These are phyloP conservation scores for Xylogone sp. DNA, from an alignment of 2,329 filamentous ascomycete genomes.

Conservation along the genomic window DNA sequence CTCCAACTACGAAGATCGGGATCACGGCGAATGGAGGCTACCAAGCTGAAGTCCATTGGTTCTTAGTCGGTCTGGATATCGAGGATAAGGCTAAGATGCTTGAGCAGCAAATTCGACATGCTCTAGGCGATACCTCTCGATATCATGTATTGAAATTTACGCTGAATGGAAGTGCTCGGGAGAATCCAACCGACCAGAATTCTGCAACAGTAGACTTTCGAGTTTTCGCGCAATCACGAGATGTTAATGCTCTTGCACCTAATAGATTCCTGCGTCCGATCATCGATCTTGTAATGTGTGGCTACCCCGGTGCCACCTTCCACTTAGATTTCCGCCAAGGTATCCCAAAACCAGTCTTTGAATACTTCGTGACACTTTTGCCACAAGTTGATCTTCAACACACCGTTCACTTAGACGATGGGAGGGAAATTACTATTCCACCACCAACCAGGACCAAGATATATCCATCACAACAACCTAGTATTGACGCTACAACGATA, in stretches of 20 bases:
- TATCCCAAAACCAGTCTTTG: conserved; percentile 23
- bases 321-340: conserved; percentile 34
- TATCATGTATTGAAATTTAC: conserved; percentile 31
- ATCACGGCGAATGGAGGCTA: conserved; percentile 39
- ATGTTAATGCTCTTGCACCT: conserved; percentile 26
- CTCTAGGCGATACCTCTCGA: conserved; percentile 26
- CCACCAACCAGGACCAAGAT: conserved; percentile 3
- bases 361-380: conserved; percentile 22
- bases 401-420: conserved; percentile 14
- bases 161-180: conserved; percentile 31
- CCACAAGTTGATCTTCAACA: conserved; percentile 18
- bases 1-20: conserved; percentile 35
- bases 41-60: conserved; percentile 41
- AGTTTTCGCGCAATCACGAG: conserved; percentile 42
- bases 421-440: conserved; percentile 13
- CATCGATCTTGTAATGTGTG: conserved; percentile 35
- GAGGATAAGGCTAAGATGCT: conserved; percentile 38
- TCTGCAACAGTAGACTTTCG: conserved; percentile 44
- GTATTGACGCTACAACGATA: conserved; percentile 2
- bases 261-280: conserved; percentile 35
- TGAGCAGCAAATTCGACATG: conserved; percentile 32
- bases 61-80: conserved; percentile 39
- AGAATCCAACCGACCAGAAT: conserved; percentile 37
- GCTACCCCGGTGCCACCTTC: conserved; percentile 38
- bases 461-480: conserved; percentile 7